Conservation (phyloP, 805 yeast species). For the Suhomyces sp. region DNA sequence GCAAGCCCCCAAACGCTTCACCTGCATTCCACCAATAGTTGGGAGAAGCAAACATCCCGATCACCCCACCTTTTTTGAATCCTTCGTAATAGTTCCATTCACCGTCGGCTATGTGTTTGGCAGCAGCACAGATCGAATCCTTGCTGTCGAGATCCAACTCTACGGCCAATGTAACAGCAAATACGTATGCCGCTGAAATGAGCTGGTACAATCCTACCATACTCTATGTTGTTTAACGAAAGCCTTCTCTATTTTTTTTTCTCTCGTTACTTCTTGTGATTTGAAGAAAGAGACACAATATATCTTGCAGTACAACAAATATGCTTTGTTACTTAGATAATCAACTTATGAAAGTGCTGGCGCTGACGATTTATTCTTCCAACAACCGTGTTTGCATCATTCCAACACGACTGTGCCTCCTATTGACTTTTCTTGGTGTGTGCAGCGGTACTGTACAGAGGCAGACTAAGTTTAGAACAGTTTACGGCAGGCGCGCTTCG, state of each 20-base stretch:
- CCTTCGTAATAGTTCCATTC: conserved; percentile 47
- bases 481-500: background rate
- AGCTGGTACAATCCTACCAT: background rate
- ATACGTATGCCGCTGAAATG: background rate
- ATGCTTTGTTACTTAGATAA: background rate
- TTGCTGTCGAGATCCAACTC: conserved; percentile 37
- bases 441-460: background rate
- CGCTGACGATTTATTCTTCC: background rate
- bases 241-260: background rate
- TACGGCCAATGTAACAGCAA: conserved; percentile 19
- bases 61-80: conserved; percentile 38
- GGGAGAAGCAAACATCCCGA: conserved; percentile 45
- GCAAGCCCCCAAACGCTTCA: conserved; percentile 48
- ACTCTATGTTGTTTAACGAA: background rate
- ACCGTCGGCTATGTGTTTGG: conserved; percentile 32
- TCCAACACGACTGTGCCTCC: conserved; percentile 5
- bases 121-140: conserved; percentile 42
- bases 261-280: background rate
- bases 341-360: background rate
- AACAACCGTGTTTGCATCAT: background rate
- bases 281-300: background rate
- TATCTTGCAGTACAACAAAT: background rate
- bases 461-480: conserved; percentile 1
- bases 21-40: conserved; percentile 57
- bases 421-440: conserved; percentile 2